Percentiles rank a stretch among this genome's conserved stretches.
phyloP scores from a whole-genome alignment of 768 basidiomycete genomes.

The Trametopsis cervina region DNA sequence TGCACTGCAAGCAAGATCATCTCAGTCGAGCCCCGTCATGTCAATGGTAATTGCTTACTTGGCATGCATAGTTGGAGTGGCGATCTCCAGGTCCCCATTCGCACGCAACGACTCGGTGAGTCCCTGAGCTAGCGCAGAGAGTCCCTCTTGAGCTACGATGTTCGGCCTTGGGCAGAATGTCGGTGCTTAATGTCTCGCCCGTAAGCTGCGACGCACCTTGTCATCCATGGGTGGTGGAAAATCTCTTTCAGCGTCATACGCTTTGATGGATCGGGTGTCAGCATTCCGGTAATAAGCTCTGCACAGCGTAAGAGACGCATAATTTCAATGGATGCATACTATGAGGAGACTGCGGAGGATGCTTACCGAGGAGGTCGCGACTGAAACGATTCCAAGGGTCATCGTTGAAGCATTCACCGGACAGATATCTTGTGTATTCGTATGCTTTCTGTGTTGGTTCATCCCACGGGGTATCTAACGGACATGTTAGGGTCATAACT shows the following conservation, averaged over 20 bases:
- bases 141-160: conserved; percentile 51
- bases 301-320: conserved; percentile 3
- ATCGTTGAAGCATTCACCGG: conserved; percentile 66
- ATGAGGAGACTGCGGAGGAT: no score
- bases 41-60: not conserved
- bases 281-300: conserved; percentile 74
- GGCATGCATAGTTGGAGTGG: conserved; percentile 41
- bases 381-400: conserved; percentile 74
- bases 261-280: conserved; percentile 61
- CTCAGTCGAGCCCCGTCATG: not conserved
- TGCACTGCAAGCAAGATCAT: not conserved
- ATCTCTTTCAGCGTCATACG: conserved; percentile 60
- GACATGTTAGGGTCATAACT: not conserved
- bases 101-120: conserved; percentile 62
- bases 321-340: no score
- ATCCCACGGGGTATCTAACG: conserved; percentile 94
- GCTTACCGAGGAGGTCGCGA: conserved; percentile 44
- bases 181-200: no score
- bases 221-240: conserved; percentile 65
- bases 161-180: conserved; percentile 60
- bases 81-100: conserved; percentile 71
- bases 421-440: conserved; percentile 73
- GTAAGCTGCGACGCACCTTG: conserved; percentile 39
- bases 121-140: conserved; percentile 53
- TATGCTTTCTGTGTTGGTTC: conserved; percentile 75